Evolutionary conservation across 805 yeast genomes (phyloP).

Genomic region (Ogataea minuta): DNA sequence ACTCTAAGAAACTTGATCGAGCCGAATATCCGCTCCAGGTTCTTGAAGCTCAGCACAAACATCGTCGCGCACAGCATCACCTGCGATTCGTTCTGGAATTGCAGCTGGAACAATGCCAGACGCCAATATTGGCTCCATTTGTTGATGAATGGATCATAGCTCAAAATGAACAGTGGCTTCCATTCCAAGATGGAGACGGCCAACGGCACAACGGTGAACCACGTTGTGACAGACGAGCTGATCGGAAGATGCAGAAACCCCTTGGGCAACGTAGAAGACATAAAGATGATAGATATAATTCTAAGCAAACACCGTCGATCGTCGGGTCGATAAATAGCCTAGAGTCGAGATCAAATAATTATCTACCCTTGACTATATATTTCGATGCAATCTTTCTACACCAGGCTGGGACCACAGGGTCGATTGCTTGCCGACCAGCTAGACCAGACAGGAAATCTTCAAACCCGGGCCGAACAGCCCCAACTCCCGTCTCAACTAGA

Average conservation of each 20-base stretch:
- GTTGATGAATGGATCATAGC: constrained; percentile 52
- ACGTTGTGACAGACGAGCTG: constrained; percentile 36
- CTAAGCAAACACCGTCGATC: not conserved
- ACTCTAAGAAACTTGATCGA: constrained; percentile 51
- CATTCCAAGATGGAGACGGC: constrained; percentile 41
- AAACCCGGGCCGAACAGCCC: not conserved
- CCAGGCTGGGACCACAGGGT: constrained; percentile 28
- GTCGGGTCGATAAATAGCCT: constrained; percentile 15
- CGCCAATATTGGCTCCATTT: constrained; percentile 61
- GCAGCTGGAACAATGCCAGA: constrained; percentile 45
- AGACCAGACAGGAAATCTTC: constrained; percentile 3
- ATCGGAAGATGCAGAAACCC: constrained; percentile 40
- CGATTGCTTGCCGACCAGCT: constrained; percentile 20
- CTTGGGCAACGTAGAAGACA: constrained; percentile 32
- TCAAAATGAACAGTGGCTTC: constrained; percentile 43
- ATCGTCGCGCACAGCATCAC: constrained; percentile 44
- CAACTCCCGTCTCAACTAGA: constrained; percentile 43
- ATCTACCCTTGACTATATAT: not conserved
- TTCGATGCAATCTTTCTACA: constrained; percentile 10
- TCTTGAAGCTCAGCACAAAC: constrained; percentile 50
- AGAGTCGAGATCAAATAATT: constrained; percentile 1
- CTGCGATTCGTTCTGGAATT: constrained; percentile 61
- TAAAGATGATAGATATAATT: constrained; percentile 4
- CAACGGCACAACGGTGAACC: constrained; percentile 39
- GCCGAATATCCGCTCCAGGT: constrained; percentile 57